Base-by-base conservation (phyloP, 768 basidiomycete species). In the Boletus insuetus region DNA sequence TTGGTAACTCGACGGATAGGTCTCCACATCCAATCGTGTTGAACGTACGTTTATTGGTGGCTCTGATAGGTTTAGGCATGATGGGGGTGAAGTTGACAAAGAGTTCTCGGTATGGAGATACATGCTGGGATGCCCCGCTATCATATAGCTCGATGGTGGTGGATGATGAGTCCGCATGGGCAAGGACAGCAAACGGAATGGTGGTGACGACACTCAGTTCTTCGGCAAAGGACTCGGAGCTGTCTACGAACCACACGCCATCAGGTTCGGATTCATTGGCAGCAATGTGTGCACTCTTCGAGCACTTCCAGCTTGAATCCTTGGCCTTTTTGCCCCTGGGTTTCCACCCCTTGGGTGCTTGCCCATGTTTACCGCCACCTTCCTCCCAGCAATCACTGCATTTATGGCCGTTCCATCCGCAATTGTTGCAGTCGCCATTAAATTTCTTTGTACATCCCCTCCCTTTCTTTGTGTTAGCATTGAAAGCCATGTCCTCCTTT, bases 331-430 rank as follows among this genome's bases (percentile, higher is more conserved):
- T 37, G 26, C 55, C 47, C 0, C 7, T 1, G 8, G 35, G 2
- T 22, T 43, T 59, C 47, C 51, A 59, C 0, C 16, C 42, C 10
- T 56, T 53, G 17, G 46, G 49, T 10, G 46, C 52, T 7, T 61
- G 49, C 0, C 56, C 44, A 3, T 45, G 45, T 14, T 56, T 57
- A 0, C 19, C 45, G 11, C 55, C 26, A 2, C 55, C 60, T 22
- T 62, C 56, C 31, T 61, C 49, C 60, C 55, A 62, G 13, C 58
- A 61, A 6, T 60, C 38, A 4, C 10, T 1, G 1, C 3, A 26
- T 4, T 9, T 32, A 16, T 61, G 53, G 0, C 58, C 58, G 14
- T 38, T 5, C 54, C 49, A 55, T 0, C 58, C 22, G 16, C 53
- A 61, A 10, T 59, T 53, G 13, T 38, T 8, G 37, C 55, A 57